Percentiles rank a stretch among this genome's conserved stretches.
These are phyloP conservation scores for Sphaerulina populicola DNA, from an alignment of 2,329 filamentous ascomycete genomes.

Conservation along the genomic window DNA sequence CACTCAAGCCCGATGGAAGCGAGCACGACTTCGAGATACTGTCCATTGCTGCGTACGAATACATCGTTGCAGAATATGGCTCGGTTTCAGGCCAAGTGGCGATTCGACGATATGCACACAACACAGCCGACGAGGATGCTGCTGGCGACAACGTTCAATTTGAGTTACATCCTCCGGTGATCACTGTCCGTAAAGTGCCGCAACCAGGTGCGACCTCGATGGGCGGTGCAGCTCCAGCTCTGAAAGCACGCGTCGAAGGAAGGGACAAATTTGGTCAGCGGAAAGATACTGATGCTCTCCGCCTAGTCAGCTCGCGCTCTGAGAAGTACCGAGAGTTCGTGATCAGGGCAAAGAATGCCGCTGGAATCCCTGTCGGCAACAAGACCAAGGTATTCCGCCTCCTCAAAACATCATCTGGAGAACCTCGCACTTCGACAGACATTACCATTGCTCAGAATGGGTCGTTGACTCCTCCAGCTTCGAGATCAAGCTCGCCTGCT, in stretches of 20 bases:
- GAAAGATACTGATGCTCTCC: constrained; percentile 48
- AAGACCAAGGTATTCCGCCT: constrained; percentile 68
- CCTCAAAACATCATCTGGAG: constrained; percentile 43
- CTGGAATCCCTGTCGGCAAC: constrained; percentile 58
- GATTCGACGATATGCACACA: constrained; percentile 68
- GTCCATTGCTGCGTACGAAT: constrained; percentile 69
- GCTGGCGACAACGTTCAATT: constrained; percentile 60
- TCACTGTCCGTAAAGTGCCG: constrained; percentile 74
- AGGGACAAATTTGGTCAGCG: constrained; percentile 20
- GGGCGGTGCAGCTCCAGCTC: constrained; percentile 31
- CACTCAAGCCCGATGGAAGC: constrained; percentile 61
- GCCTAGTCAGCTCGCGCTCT: constrained; percentile 62
- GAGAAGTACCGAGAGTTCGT: constrained; percentile 68
- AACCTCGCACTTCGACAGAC: constrained; percentile 24
- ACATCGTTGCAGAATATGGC: constrained; percentile 76
- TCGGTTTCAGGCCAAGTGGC: constrained; percentile 54
- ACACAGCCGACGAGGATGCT: constrained; percentile 56
- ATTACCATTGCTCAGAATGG: constrained; percentile 32
- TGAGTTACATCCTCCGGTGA: constrained; percentile 76
- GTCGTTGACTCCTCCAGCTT: constrained; percentile 37
- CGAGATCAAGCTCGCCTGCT: constrained; percentile 35
- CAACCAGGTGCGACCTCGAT: constrained; percentile 27
- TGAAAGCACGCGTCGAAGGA: constrained; percentile 15
- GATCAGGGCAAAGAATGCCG: constrained; percentile 59
- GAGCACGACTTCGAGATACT: constrained; percentile 69